phyloP scores from a whole-genome alignment of 106 monocot species.

The Gastrodia elata region DNA sequence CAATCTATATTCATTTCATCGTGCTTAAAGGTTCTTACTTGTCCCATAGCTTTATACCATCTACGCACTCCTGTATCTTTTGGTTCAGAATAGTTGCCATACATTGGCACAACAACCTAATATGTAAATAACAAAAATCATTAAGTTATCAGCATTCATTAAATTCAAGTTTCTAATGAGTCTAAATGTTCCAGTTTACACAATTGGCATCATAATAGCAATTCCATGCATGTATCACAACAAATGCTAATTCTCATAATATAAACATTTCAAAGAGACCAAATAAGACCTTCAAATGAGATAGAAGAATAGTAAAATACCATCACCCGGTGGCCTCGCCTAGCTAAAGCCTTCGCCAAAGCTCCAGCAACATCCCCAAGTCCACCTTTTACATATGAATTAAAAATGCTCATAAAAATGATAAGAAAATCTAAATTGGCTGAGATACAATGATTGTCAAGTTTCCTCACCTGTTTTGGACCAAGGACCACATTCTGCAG shows the following conservation, averaged over 20 bases:
- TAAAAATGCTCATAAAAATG: not conserved
- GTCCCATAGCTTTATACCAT: constrained; percentile 63
- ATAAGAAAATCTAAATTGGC: not conserved
- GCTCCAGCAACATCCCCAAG: constrained; percentile 93
- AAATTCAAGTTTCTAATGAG: not conserved
- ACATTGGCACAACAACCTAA: constrained; percentile 76
- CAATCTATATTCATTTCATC: not conserved
- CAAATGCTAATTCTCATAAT: not conserved
- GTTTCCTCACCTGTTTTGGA: constrained; percentile 62
- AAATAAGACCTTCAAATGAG: not conserved
- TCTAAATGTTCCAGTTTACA: not conserved
- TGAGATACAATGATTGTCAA: not conserved
- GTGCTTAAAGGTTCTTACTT: constrained; percentile 32
- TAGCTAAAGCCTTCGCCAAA: constrained; percentile 87
- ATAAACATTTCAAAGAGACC: not conserved
- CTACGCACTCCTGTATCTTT: constrained; percentile 38
- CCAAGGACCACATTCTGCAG: constrained; percentile 95
- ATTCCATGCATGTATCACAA: not conserved
- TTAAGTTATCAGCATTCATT: not conserved
- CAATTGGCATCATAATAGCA: not conserved
- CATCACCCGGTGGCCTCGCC: constrained; percentile 75
- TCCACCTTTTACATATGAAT: constrained; percentile 41
- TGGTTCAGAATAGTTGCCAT: constrained; percentile 64
- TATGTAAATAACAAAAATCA: constrained; percentile 3
- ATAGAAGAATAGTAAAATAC: constrained; percentile 16